Percentiles rank a stretch among this genome's conserved stretches.
Evolutionary conservation across 1,139 yeast species (phyloP).

Genomic region (Nakaseomyces uthaithaninus): DNA sequence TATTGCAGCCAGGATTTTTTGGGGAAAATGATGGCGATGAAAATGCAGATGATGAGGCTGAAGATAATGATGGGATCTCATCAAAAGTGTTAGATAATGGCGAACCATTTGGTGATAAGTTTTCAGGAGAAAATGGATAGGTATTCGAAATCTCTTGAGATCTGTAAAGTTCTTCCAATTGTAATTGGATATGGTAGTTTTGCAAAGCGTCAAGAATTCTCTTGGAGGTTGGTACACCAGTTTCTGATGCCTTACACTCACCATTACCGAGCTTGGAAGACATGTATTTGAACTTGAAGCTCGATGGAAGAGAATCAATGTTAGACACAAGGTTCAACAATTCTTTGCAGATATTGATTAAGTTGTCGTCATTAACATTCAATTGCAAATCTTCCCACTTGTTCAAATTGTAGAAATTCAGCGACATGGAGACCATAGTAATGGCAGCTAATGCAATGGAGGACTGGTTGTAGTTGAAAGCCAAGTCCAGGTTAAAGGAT

Average conservation of each 20-base stretch:
- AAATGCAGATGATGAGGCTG: constrained; percentile 6
- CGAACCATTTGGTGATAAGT: constrained; percentile 6
- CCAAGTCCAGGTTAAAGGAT: constrained; percentile 53
- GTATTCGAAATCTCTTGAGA: constrained; percentile 14
- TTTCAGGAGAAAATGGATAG: constrained; percentile 5
- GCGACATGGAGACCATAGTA: constrained; percentile 19
- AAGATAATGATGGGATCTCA: constrained; percentile 1
- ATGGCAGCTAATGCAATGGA: constrained; percentile 52
- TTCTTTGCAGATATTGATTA: constrained; percentile 15
- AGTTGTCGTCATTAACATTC: constrained; percentile 11
- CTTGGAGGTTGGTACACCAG: constrained; percentile 2
- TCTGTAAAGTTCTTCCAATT: constrained; percentile 18
- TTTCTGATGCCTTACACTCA: constrained; percentile 2
- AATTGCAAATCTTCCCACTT: constrained; percentile 19
- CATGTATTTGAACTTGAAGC: constrained; percentile 27
- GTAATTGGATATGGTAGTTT: constrained; percentile 17
- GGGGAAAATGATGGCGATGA: constrained; percentile 7
- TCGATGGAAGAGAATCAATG: constrained; percentile 23
- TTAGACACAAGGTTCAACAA: constrained; percentile 15
- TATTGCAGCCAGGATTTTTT: constrained; percentile 3
- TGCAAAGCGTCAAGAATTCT: constrained; percentile 14
- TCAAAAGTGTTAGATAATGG: constrained; percentile 5
- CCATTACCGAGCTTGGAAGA: constrained; percentile 11
- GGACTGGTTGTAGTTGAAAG: constrained; percentile 47
- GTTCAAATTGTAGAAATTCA: constrained; percentile 17